These are phyloP conservation scores for Acanthamoeba lenticulata DNA, from an alignment of 208 protist species.

Conservation along the genomic window DNA sequence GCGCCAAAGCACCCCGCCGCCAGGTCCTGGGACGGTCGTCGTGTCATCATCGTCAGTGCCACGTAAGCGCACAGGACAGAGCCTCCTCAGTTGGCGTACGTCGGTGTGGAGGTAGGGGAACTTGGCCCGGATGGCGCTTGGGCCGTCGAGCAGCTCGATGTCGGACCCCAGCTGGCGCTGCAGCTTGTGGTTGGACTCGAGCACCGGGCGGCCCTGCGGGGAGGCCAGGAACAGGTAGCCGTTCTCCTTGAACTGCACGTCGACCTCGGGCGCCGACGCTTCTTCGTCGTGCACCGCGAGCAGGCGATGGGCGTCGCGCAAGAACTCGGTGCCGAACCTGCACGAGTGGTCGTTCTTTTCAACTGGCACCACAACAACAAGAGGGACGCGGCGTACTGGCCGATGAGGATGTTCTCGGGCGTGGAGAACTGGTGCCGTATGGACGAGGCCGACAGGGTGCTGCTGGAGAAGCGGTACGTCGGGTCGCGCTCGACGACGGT, in stretches of 20 bases:
- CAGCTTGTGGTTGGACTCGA: conserved; percentile 47
- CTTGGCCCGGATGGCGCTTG: not conserved
- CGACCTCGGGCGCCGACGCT: not conserved
- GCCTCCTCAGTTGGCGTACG: not conserved
- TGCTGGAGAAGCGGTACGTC: not conserved
- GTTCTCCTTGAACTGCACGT: conserved; percentile 55
- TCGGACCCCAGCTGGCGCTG: conserved; percentile 10
- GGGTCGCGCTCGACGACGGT: conserved; percentile 28
- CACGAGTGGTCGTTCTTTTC: not conserved
- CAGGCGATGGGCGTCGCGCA: not conserved
- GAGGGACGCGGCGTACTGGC: not conserved
- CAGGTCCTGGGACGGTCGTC: not conserved
- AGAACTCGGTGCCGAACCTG: not conserved
- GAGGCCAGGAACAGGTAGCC: conserved; percentile 51
- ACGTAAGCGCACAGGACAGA: not conserved
- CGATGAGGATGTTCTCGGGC: conserved; percentile 35
- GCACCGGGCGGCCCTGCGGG: not conserved
- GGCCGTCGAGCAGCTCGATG: not conserved
- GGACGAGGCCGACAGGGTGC: conserved; percentile 48
- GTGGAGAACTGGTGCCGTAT: conserved; percentile 62
- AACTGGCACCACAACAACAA: not conserved
- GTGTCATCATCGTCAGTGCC: not conserved
- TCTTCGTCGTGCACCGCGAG: not conserved
- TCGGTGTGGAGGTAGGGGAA: conserved; percentile 59
- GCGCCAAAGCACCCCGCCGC: not conserved